Evolutionary conservation across 345 rosid species (phyloP), one percentile per base, ranked within the genome.

Genomic region (Eucalyptus shirleyi): DNA sequence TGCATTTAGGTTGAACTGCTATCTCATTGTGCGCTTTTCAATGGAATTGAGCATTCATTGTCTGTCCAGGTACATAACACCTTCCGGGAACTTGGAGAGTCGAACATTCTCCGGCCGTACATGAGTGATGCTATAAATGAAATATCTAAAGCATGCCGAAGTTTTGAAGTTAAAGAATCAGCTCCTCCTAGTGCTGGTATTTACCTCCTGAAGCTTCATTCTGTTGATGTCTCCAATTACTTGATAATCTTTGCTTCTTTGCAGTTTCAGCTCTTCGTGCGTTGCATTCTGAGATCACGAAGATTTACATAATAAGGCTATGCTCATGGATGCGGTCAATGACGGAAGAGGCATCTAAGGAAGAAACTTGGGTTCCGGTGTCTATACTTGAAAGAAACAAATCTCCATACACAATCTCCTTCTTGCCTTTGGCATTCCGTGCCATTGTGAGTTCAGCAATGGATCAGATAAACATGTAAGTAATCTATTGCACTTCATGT

Each of bases 251-350:
- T 42, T 88, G 86, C 89, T 87, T 91, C 91, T 90, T 89, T 88
- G 91, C 96, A 98, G 99, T 95, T 56, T 89, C 93, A 90, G 95
- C 97, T 42, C 92, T 98, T 86, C 93, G 96, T 92, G 91, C 95
- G 45, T 93, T 96, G 87, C 96, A 95, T 91, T 96, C 95, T 50
- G 99, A 96, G 94, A 92, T 97, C 89, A 94, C 95, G 50, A 98
- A 96, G 94, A 94, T 95, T 89, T 97, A 96, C 91, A 95, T 96
- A 88, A 89, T 94, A 87, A 95, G 99, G 94, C 96, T 98, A 87
- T 98, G 99, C 94, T 96, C 99, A 62, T 98, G 99, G 99, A 95
- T 98, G 99, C 94, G 99, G 90, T 93, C 93, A 83, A 93, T 96
- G 34, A 94, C 95, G 21, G 99, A 96, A 86, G 95, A 90, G 90